phyloP scores from a whole-genome alignment of 1,284 basidiomycete genomes.

The Malassezia brasiliensis region DNA sequence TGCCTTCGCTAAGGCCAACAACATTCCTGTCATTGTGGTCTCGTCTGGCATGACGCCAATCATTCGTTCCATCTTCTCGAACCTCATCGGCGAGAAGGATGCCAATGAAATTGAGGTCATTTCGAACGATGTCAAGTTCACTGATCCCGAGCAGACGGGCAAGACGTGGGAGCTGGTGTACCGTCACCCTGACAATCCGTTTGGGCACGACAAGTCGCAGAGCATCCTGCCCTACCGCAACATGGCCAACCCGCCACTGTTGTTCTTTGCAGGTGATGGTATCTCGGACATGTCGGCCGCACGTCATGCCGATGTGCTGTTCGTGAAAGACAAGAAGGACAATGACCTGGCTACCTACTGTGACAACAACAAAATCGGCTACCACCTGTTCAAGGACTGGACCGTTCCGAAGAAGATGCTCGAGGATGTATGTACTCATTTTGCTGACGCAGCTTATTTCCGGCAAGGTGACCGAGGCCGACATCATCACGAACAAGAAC shows the following conservation, averaged over 20 bases:
- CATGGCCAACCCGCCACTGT: constrained; percentile 36
- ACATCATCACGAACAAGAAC: constrained; percentile 6
- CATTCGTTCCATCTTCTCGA: constrained; percentile 44
- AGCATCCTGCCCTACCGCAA: constrained; percentile 44
- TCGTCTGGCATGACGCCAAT: constrained; percentile 47
- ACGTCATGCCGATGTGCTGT: constrained; percentile 46
- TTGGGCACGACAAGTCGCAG: constrained; percentile 46
- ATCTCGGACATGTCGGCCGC: constrained; percentile 48
- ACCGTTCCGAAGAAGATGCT: constrained; percentile 40
- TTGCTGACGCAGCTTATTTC: constrained; percentile 6
- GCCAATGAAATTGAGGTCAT: constrained; percentile 45
- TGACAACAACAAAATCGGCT: constrained; percentile 36
- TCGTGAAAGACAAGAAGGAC: constrained; percentile 48
- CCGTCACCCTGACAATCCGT: constrained; percentile 46
- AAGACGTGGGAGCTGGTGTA: constrained; percentile 44
- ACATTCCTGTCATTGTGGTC: constrained; percentile 46
- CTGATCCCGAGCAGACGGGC: constrained; percentile 41
- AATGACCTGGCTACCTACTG: constrained; percentile 46
- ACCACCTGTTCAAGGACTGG: constrained; percentile 46
- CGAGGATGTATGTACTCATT: constrained; percentile 15
- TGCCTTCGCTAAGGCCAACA: constrained; percentile 40
- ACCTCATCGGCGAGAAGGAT: constrained; percentile 46
- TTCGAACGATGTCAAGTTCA: constrained; percentile 46
- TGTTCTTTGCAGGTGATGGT: constrained; percentile 48
- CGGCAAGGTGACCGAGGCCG: constrained; percentile 6